These are phyloP conservation scores for Amaranthus cruentus DNA, from an alignment of 148 eudicot genomes.

Conservation along the genomic window DNA sequence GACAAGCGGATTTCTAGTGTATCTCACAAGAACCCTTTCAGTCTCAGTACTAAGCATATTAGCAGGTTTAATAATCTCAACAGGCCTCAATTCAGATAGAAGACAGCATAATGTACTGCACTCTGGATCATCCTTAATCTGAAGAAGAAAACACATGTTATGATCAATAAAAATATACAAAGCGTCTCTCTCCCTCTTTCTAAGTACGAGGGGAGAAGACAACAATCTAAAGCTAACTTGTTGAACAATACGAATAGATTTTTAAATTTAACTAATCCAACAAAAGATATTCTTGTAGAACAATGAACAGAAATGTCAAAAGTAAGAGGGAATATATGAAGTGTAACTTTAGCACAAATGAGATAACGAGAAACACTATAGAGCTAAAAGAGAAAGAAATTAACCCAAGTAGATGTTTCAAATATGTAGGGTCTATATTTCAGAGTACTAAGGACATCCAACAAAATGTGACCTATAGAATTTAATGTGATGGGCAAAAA, in stretches of 20 bases:
- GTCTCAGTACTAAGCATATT: conserved; percentile 71
- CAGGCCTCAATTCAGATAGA: conserved; percentile 84
- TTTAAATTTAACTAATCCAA: no score
- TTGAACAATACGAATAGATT: neutral
- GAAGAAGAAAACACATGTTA: conserved; percentile 21
- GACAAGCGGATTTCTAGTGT: conserved; percentile 79
- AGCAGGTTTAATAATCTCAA: conserved; percentile 86
- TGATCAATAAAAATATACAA: neutral
- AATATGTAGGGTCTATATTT: no score
- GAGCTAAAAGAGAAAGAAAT: no score
- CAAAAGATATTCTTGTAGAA: no score
- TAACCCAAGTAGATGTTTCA: no score
- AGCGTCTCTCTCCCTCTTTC: neutral
- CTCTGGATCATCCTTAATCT: conserved; percentile 86
- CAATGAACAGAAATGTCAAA: no score
- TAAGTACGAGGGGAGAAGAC: neutral
- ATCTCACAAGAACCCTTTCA: conserved; percentile 68
- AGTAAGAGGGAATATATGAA: no score
- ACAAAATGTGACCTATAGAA: no score
- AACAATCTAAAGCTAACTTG: neutral
- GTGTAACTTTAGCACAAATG: no score
- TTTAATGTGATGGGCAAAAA: no score
- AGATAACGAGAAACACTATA: no score
- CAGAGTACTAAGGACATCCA: no score
- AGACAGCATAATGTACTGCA: conserved; percentile 79